These are phyloP conservation scores for Bacidia gigantensis DNA, from an alignment of 495 filamentous ascomycete genomes.

Conservation along the genomic window DNA sequence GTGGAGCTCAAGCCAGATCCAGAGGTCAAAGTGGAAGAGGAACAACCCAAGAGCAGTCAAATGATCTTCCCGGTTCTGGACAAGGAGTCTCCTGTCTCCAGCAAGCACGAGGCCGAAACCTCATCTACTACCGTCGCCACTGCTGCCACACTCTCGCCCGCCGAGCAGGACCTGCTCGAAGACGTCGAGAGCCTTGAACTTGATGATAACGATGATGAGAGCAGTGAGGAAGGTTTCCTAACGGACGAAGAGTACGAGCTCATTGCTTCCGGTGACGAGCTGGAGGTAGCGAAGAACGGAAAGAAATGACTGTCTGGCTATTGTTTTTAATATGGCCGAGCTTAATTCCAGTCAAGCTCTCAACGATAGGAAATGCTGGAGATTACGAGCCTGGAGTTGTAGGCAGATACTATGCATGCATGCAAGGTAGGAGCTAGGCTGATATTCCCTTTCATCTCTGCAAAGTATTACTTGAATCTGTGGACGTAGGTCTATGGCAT, in stretches of 20 bases:
- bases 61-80: constrained; percentile 98
- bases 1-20: constrained; percentile 15
- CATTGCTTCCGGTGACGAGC: constrained; percentile 89
- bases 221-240: constrained; percentile 55
- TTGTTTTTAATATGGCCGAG: background rate
- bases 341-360: too few relatives aligned
- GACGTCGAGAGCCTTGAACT: constrained; percentile 55
- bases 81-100: constrained; percentile 78
- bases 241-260: constrained; percentile 98
- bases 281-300: constrained; percentile 29
- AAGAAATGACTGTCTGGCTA: too few relatives aligned
- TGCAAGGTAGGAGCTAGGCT: constrained; percentile 23
- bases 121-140: constrained; percentile 17
- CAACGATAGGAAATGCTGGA: too few relatives aligned
- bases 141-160: constrained; percentile 25
- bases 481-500: too few relatives aligned
- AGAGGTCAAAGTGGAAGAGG: constrained; percentile 17
- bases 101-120: constrained; percentile 48
- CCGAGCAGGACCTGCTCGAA: constrained; percentile 44
- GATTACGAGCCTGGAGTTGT: background rate
- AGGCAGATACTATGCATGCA: background rate
- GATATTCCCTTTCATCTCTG: constrained; percentile 43
- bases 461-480: too few relatives aligned
- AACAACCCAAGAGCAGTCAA: constrained; percentile 35
- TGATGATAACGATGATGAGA: constrained; percentile 38